A percentile compares a stretch with the other conserved stretches of the same genome.
These are phyloP conservation scores for Pulicaria dysenterica DNA, from an alignment of 129 eudicot genomes.

Conservation along the genomic window DNA sequence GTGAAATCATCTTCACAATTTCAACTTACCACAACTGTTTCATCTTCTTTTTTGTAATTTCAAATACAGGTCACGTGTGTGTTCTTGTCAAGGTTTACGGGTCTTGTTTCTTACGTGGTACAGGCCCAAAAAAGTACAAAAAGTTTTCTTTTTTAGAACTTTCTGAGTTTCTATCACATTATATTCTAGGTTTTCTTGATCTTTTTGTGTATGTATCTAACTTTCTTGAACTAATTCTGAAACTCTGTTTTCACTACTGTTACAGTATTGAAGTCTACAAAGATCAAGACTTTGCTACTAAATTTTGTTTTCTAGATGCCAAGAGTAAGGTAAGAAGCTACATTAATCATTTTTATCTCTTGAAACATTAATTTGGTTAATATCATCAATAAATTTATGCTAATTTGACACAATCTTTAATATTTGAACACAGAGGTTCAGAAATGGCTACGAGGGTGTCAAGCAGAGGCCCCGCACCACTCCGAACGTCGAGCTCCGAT, in stretches of 20 bases:
- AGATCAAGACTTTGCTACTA: conserved; percentile 29
- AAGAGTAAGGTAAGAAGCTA: conserved; percentile 52
- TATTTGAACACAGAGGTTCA: conserved; percentile 44
- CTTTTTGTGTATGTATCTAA: not conserved
- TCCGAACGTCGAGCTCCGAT: conserved; percentile 68
- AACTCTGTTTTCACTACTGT: conserved; percentile 24
- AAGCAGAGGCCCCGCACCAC: conserved; percentile 49
- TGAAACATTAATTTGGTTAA: not conserved
- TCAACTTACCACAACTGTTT: not conserved
- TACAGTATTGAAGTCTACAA: conserved; percentile 31
- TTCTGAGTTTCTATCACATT: not conserved
- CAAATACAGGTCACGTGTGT: conserved; percentile 30
- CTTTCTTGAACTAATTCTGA: conserved; percentile 1
- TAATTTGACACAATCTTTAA: not conserved
- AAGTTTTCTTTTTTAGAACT: conserved; percentile 19
- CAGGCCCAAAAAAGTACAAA: conserved; percentile 19
- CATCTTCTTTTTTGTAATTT: conserved; percentile 5
- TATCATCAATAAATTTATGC: not conserved
- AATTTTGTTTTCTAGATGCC: conserved; percentile 40
- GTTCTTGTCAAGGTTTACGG: conserved; percentile 19
- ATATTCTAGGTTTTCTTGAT: not conserved
- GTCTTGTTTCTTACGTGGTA: conserved; percentile 31
- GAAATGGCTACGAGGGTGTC: conserved; percentile 70
- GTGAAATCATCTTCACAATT: conserved; percentile 14
- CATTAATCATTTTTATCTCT: not conserved